phyloP scores from a whole-genome alignment of 441 rosid species.

The Hura crepitans region DNA sequence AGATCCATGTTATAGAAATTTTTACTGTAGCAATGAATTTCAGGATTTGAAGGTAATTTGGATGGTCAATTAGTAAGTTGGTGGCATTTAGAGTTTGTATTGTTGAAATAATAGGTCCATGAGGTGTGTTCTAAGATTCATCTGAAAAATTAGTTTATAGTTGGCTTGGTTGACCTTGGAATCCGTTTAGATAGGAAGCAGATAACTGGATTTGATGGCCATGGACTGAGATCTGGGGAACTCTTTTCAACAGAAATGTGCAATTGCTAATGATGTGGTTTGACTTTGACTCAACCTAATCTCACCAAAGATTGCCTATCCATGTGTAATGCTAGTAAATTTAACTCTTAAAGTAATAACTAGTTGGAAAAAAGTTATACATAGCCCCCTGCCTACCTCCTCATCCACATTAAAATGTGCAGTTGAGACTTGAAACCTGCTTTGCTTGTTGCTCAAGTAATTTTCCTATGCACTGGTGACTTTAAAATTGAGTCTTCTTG shows the following conservation, averaged over 20 bases:
- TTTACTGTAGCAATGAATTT: background rate
- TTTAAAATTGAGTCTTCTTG: constrained; percentile 1
- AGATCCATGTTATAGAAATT: background rate
- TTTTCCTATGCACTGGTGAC: background rate
- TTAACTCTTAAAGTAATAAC: background rate
- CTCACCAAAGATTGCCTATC: background rate
- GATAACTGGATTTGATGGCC: background rate
- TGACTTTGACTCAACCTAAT: background rate
- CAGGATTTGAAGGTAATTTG: background rate
- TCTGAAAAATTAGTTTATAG: background rate
- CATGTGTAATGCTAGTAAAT: background rate
- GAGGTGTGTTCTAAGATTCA: background rate
- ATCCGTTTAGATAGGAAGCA: background rate
- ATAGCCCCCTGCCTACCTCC: background rate
- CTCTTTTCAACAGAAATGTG: background rate
- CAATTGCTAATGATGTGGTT: no score
- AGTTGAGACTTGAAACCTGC: no score
- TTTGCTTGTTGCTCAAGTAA: constrained; percentile 1
- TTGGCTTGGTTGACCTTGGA: background rate
- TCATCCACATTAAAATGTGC: no score
- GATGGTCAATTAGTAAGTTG: background rate
- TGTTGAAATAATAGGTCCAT: background rate
- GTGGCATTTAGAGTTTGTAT: constrained; percentile 7
- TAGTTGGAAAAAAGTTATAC: constrained; percentile 4
- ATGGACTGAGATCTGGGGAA: background rate